phyloP scores from a whole-genome alignment of 169 alveolate species.

The Amoebophrya sp. region DNA sequence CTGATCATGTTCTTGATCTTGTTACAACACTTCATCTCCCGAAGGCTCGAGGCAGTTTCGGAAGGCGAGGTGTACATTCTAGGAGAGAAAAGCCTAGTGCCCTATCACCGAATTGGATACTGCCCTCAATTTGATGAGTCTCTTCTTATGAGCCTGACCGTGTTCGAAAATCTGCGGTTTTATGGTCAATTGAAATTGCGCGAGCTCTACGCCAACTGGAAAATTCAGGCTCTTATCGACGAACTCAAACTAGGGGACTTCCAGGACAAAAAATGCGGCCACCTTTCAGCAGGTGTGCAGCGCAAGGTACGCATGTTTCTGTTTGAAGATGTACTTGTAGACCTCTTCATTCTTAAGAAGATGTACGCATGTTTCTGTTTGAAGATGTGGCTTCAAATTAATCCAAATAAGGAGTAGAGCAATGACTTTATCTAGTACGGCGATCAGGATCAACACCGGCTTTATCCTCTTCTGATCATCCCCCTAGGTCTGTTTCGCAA shows the following conservation, averaged over 20 bases:
- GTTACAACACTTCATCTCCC: too few relatives aligned
- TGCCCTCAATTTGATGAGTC: background rate
- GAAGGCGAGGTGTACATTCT: background rate
- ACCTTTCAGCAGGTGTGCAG: constrained; percentile 9
- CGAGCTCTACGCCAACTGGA: background rate
- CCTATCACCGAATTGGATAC: background rate
- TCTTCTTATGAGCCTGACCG: background rate
- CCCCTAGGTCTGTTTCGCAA: background rate
- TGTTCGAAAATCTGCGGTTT: background rate
- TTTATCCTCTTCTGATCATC: too few relatives aligned
- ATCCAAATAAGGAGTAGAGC: too few relatives aligned
- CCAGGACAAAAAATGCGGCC: background rate
- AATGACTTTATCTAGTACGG: too few relatives aligned
- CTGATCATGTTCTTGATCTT: too few relatives aligned
- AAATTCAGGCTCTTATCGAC: background rate
- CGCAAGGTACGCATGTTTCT: too few relatives aligned
- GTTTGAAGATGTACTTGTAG: too few relatives aligned
- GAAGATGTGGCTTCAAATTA: too few relatives aligned
- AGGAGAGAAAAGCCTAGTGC: background rate
- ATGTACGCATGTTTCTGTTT: too few relatives aligned
- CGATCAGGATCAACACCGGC: too few relatives aligned
- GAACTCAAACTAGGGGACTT: background rate
- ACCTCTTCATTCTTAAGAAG: too few relatives aligned
- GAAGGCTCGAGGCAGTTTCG: background rate
- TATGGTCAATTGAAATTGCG: background rate